Evolutionary conservation across 2,329 filamentous ascomycete species (phyloP).

Genomic region (Pseudogymnoascus sp.): DNA sequence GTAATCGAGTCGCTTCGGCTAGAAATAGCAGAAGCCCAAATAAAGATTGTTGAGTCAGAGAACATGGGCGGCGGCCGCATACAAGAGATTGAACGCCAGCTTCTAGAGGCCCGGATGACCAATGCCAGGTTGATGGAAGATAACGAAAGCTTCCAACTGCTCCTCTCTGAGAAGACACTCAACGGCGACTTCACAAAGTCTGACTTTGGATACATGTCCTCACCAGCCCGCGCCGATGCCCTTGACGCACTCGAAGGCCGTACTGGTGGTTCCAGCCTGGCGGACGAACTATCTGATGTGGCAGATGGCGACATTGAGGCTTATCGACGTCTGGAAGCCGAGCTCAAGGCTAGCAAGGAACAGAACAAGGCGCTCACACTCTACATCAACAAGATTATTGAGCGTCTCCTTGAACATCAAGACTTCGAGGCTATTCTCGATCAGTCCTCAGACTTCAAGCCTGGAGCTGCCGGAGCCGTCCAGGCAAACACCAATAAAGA

Average conservation of each 20-base stretch:
- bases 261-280: slow-evolving; percentile 52
- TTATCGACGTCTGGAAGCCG: slow-evolving; percentile 64
- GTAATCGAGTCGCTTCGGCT: slow-evolving; percentile 86
- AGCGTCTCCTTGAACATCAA: slow-evolving; percentile 84
- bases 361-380: slow-evolving; percentile 95
- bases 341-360: slow-evolving; percentile 74
- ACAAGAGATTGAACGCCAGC: slow-evolving; percentile 80
- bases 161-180: slow-evolving; percentile 89
- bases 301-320: slow-evolving; percentile 54
- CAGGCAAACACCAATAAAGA: slow-evolving; percentile 59
- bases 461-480: slow-evolving; percentile 25
- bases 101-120: slow-evolving; percentile 89
- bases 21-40: slow-evolving; percentile 89
- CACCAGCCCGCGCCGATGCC: slow-evolving; percentile 54
- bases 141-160: slow-evolving; percentile 94
- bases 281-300: slow-evolving; percentile 77
- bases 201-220: slow-evolving; percentile 65
- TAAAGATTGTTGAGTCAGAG: slow-evolving; percentile 90
- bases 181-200: slow-evolving; percentile 85
- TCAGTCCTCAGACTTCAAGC: slow-evolving; percentile 60
- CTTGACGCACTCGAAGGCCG: slow-evolving; percentile 57
- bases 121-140: slow-evolving; percentile 97
- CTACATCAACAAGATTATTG: slow-evolving; percentile 99
- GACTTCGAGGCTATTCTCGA: slow-evolving; percentile 93
- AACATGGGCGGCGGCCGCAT: slow-evolving; percentile 83